Evolutionary conservation across 2,329 filamentous ascomycete genomes (phyloP).

Genomic region (Colletotrichum cereale): DNA sequence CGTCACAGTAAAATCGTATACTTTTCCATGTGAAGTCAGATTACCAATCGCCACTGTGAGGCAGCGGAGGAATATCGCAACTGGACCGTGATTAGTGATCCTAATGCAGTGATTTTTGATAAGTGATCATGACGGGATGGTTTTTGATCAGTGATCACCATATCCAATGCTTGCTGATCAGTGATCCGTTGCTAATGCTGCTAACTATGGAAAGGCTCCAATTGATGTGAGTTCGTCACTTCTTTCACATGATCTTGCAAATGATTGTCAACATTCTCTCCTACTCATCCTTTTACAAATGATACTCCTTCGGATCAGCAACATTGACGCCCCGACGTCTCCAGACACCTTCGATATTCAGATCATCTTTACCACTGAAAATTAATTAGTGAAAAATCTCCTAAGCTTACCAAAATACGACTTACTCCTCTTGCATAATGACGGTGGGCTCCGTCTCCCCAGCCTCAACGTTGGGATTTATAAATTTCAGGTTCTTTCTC

Average conservation of each 20-base stretch:
- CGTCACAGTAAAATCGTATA: no score
- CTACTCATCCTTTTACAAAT: slow-evolving; percentile 8
- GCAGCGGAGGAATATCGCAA: not conserved
- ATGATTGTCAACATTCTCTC: no score
- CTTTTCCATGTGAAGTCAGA: not conserved
- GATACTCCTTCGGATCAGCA: slow-evolving; percentile 20
- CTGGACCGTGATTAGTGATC: not conserved
- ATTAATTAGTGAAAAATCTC: fast-evolving
- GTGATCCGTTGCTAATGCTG: not conserved
- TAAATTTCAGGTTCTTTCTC: slow-evolving; percentile 22
- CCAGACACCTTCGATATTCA: slow-evolving; percentile 30
- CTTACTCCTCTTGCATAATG: slow-evolving; percentile 24
- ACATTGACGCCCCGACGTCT: slow-evolving; percentile 14
- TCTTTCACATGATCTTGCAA: not conserved
- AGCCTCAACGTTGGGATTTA: slow-evolving; percentile 19
- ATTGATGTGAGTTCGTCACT: no score
- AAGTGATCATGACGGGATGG: not conserved
- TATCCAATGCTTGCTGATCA: not conserved
- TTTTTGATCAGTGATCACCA: not conserved
- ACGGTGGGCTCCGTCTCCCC: slow-evolving; percentile 18
- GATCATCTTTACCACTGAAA: slow-evolving; percentile 17
- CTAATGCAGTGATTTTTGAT: not conserved
- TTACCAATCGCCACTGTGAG: not conserved
- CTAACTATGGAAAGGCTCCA: no score
- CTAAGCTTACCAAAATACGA: fast-evolving